Conservation (phyloP, 2,329 filamentous ascomycete genomes). For the Xylariaceae sp. region DNA sequence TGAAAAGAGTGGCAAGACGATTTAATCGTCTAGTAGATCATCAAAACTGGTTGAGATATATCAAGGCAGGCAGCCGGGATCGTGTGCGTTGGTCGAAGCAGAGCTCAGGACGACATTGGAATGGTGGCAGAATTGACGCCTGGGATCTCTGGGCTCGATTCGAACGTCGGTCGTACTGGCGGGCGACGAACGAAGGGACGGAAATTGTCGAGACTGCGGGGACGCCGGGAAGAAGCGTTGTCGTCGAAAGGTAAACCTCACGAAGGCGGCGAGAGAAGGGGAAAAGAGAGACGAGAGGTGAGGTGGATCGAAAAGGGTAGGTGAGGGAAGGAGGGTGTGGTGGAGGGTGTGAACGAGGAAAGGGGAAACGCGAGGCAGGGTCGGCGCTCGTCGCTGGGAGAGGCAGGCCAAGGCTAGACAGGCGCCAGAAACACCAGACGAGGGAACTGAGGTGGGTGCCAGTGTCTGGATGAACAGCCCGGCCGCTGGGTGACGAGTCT, state of each 20-base stretch:
- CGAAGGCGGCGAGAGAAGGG: slow-evolving; percentile 30
- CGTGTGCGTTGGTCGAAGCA: slow-evolving; percentile 21
- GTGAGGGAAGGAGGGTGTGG: slow-evolving; percentile 18
- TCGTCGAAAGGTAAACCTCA: slow-evolving; percentile 32
- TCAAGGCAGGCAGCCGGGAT: slow-evolving; percentile 19
- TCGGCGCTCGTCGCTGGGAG: too few species aligned
- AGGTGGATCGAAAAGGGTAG: slow-evolving; percentile 26
- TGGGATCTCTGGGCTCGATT: slow-evolving; percentile 22
- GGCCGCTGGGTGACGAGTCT: too few species aligned
- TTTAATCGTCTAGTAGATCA: slow-evolving; percentile 29
- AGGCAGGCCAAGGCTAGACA: too few species aligned
- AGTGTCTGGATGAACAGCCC: too few species aligned
- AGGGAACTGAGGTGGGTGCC: too few species aligned
- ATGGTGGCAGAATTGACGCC: slow-evolving; percentile 16
- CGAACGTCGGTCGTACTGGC: slow-evolving; percentile 21
- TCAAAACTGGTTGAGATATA: slow-evolving; percentile 7
- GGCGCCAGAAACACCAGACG: too few species aligned
- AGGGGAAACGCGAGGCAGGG: too few species aligned
- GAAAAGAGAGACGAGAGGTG: slow-evolving; percentile 30
- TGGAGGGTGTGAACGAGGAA: slow-evolving; percentile 24
- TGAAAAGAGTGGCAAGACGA: slow-evolving; percentile 35
- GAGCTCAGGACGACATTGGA: slow-evolving; percentile 29
- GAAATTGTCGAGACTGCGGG: slow-evolving; percentile 21
- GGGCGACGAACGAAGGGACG: slow-evolving; percentile 20
- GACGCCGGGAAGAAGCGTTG: slow-evolving; percentile 26